Conservation (phyloP, 768 basidiomycete genomes). For the Sarcomyxa edulis region DNA sequence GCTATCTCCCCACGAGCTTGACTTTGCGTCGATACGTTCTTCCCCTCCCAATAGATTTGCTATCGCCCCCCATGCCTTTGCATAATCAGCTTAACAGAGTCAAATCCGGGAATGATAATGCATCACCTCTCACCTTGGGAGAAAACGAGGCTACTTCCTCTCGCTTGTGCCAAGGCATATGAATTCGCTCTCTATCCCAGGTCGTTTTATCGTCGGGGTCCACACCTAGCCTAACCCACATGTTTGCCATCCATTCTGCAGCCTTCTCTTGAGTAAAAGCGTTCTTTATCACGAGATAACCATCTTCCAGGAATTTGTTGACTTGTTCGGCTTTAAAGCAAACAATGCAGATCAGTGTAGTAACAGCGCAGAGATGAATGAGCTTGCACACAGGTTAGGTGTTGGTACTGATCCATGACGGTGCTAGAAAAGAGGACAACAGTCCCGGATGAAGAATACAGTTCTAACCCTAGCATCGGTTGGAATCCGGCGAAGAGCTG, state of each 20-base stretch:
- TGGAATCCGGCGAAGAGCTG: too few species aligned
- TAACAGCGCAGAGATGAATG: too few species aligned
- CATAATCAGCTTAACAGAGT: background rate
- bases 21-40: constrained; percentile 47
- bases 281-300: constrained; percentile 45
- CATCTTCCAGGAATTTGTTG: constrained; percentile 49
- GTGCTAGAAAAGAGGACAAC: too few species aligned
- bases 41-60: constrained; percentile 56
- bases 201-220: constrained; percentile 49
- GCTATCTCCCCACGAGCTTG: constrained; percentile 48
- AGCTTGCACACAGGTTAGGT: background rate
- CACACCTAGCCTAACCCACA: constrained; percentile 48
- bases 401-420: background rate
- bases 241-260: constrained; percentile 39
- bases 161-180: constrained; percentile 49
- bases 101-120: too few species aligned
- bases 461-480: too few species aligned
- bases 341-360: too few species aligned
- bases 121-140: constrained; percentile 33
- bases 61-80: constrained; percentile 57
- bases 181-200: constrained; percentile 47
- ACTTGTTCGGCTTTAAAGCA: constrained; percentile 36
- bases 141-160: constrained; percentile 43
- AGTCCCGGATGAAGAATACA: too few species aligned
- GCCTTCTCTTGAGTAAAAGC: constrained; percentile 51